Evolutionary conservation across 1,284 basidiomycete genomes (phyloP), one percentile per base, ranked within the genome.

Genomic region (Ganoderma lucidum): DNA sequence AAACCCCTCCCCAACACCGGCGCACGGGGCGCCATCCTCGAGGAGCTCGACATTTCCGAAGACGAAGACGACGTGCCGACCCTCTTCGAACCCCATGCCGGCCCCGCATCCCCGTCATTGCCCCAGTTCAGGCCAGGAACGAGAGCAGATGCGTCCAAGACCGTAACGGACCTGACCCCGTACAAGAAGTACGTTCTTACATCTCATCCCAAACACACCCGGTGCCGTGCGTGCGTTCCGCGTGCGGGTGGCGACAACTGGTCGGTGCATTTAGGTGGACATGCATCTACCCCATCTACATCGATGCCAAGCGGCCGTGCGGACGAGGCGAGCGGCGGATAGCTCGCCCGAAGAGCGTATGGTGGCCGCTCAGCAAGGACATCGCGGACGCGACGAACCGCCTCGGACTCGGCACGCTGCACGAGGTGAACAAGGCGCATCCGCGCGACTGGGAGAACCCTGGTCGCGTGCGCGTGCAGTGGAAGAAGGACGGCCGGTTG

Each of bases 401-500:
- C 15, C 83, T 99, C 10, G 92, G 95, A 2, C 84, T 98, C 2
- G 89, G 90, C 14, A 91, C 92, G 6, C 86, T 96, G 2, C 94
- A 97, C 75, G 96, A 98, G 81, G 93, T 94, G 59, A 87, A 90
- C 78, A 97, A 96, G 81, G 86, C 89, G 39, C 97, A 99, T 78
- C 97, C 97, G 6, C 88, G 95, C 68, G 97, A 99, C 79, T 98
- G 97, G 96, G 96, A 95, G 78, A 99, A 99, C 78, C 96, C 96
- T 0, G 96, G 96, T 14, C 88, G 97, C 45, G 94, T 98, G 70
- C 91, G 96, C 74, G 94, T 98, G 41, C 93, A 95, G 76, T 93
- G 96, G 87, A 92, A 93, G 83, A 92, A 93, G 77, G 93, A 97
- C 64, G 90, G 94, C 0, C 83, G 85, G 70, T 86, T 92, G 15